Base-by-base conservation (phyloP, 768 basidiomycete genomes). In the Panellus pusillus region DNA sequence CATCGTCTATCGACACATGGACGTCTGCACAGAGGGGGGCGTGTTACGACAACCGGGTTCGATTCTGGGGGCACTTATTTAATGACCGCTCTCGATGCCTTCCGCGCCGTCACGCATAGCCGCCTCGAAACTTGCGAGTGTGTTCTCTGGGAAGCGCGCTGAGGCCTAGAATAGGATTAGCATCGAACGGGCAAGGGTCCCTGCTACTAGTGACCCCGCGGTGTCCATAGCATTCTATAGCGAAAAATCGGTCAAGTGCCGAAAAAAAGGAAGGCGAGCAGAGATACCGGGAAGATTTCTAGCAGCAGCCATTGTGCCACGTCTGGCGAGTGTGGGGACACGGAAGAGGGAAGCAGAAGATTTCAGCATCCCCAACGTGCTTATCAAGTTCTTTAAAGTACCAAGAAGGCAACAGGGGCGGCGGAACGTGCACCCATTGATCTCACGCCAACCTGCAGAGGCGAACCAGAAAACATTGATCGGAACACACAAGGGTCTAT, bases 91-190 rank as follows among this genome's bases (percentile, higher is more conserved):
- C 81, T 99, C 96, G 65, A 99, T 96, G 63, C 79, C 95, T 68
- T 99, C 93, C 42, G 93, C 89, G 55, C 96, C 96, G 74, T 97
- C 94, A 43, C 85, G 84, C 57, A 97, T 93, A 66, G 96, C 96
- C 59, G 90, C 91, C 68, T 92, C 86, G 73, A 98, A 98, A 73
- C 91, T 93, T 32, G 91, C 91, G 58, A 94, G 81, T 44, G 94
- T 96, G 77, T 98, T 98, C 73, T 98, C 96, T 4, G 93, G 92
- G 70, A 81, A 93, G 15, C 80, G 76, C 19, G 90, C 82, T 20
- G 91, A 93, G 43, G 93, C 93, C 92, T 93, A 63, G 52, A 38
- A 43, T 54, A 54, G 46, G 50, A 37, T 51, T n/a, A 54, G 54
- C 31, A 14, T 31, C 32, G 32, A 49, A 19, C 19, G 46, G 39